A percentile compares a stretch with the other conserved stretches of the same genome.
These are phyloP conservation scores for Chlorella sp. DNA, from an alignment of 139 green algal genomes.

Conservation along the genomic window DNA sequence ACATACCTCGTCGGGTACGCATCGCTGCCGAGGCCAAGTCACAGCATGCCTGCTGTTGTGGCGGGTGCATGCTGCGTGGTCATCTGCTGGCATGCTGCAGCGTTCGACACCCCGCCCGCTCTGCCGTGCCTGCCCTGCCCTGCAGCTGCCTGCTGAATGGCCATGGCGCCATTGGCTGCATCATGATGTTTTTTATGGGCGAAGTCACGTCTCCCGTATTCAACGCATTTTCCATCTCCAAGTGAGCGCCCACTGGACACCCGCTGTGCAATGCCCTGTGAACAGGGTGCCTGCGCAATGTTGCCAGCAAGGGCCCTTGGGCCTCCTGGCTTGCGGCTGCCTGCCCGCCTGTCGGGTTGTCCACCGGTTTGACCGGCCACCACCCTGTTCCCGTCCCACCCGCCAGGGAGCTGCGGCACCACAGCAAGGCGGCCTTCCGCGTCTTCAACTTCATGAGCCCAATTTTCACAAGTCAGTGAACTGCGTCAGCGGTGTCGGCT, in stretches of 20 bases:
- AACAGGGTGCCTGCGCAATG: too few relatives aligned
- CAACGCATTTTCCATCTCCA: slow-evolving; percentile 20
- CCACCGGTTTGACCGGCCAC: too few relatives aligned
- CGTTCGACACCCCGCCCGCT: neutral
- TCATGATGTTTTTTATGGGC: slow-evolving; percentile 32
- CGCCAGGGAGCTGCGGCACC: slow-evolving; percentile 34
- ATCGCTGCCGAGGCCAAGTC: neutral
- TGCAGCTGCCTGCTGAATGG: slow-evolving; percentile 12
- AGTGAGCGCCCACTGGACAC: too few relatives aligned
- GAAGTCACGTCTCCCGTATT: slow-evolving; percentile 28
- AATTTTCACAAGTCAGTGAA: slow-evolving; percentile 14
- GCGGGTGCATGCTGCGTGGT: neutral
- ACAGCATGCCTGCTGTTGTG: neutral
- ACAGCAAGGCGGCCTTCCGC: slow-evolving; percentile 6
- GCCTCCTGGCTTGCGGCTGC: too few relatives aligned
- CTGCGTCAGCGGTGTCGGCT: too few relatives aligned
- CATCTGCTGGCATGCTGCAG: too few relatives aligned
- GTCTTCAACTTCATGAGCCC: slow-evolving; percentile 18
- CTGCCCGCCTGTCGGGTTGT: too few relatives aligned
- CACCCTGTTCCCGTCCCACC: too few relatives aligned
- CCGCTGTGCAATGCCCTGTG: too few relatives aligned
- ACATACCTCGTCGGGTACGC: slow-evolving; percentile 38
- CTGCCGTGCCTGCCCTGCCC: neutral
- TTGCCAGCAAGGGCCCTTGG: too few relatives aligned
- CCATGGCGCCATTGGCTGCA: slow-evolving; percentile 25